A percentile compares a stretch with the other conserved stretches of the same genome.
Evolutionary conservation across 1,284 basidiomycete genomes (phyloP).

Genomic region (Apiotrichum porosum): DNA sequence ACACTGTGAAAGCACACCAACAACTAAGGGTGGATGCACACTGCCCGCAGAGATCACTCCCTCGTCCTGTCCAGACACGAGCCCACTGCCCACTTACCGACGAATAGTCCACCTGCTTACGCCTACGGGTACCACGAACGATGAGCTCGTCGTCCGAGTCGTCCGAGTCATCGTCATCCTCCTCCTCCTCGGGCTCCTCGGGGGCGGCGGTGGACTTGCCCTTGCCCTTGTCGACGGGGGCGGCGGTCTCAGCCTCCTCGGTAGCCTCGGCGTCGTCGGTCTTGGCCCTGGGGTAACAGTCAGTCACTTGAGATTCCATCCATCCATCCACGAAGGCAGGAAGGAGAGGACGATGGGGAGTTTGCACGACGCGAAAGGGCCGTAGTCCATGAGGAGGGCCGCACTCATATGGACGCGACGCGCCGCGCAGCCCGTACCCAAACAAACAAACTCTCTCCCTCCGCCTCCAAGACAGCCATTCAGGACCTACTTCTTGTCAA

Average conservation of each 20-base stretch:
- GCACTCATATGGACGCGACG: no score
- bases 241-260: constrained; percentile 8
- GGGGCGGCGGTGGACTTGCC: constrained; percentile 30
- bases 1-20: no score
- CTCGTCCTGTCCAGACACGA: no score
- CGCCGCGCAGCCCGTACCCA: no score
- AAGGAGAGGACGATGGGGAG: no score
- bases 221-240: constrained; percentile 26
- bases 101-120: constrained; percentile 33
- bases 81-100: constrained; percentile 21
- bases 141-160: constrained; percentile 27
- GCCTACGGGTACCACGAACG: constrained; percentile 26
- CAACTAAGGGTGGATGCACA: no score
- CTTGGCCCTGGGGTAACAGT: constrained; percentile 23
- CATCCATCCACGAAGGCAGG: neutral
- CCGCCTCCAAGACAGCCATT: no score
- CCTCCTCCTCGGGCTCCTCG: constrained; percentile 19
- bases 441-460: no score
- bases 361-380: no score
- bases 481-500: constrained; percentile 32
- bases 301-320: neutral
- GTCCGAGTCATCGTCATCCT: constrained; percentile 26
- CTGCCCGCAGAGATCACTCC: no score
- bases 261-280: constrained; percentile 3
- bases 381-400: no score